Percentiles rank a stretch among this genome's conserved stretches.
These are phyloP conservation scores for Penstemon eatonii DNA, from an alignment of 257 asterid species.

Conservation along the genomic window DNA sequence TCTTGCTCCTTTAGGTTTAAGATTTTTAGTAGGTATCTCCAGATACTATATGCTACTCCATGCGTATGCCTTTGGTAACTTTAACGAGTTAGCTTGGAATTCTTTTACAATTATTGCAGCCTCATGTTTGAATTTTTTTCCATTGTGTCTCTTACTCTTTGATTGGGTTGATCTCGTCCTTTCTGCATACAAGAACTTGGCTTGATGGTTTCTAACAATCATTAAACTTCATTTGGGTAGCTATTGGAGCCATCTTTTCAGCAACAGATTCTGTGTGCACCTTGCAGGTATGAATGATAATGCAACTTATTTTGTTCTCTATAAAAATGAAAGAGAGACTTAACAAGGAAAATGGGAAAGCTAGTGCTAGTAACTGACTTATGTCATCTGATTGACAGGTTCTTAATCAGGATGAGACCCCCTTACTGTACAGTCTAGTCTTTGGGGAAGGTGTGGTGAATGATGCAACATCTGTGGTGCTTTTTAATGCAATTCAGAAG, in stretches of 20 bases:
- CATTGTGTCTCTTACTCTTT: too few species aligned
- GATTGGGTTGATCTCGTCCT: background rate
- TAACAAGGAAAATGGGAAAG: background rate
- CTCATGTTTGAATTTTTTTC: background rate
- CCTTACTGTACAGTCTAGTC: constrained; percentile 68
- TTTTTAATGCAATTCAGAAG: constrained; percentile 75
- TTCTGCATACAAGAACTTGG: background rate
- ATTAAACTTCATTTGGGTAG: constrained; percentile 35
- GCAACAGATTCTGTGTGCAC: constrained; percentile 93
- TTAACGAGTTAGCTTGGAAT: constrained; percentile 1
- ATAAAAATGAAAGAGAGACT: background rate
- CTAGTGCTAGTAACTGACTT: constrained; percentile 2
- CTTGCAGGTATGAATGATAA: constrained; percentile 50
- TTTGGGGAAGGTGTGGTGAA: constrained; percentile 90
- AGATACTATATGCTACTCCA: background rate
- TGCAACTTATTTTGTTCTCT: constrained; percentile 13
- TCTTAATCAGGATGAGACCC: constrained; percentile 74
- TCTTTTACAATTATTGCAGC: background rate
- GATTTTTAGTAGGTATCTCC: too few species aligned
- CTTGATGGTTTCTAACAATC: constrained; percentile 9
- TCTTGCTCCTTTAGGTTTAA: too few species aligned
- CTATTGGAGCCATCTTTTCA: constrained; percentile 79
- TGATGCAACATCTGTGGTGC: constrained; percentile 82
- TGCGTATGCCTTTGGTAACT: background rate
- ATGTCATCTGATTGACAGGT: constrained; percentile 45